Evolutionary conservation across 140 eudicot species (phyloP).

Genomic region (Anethum foeniculum): DNA sequence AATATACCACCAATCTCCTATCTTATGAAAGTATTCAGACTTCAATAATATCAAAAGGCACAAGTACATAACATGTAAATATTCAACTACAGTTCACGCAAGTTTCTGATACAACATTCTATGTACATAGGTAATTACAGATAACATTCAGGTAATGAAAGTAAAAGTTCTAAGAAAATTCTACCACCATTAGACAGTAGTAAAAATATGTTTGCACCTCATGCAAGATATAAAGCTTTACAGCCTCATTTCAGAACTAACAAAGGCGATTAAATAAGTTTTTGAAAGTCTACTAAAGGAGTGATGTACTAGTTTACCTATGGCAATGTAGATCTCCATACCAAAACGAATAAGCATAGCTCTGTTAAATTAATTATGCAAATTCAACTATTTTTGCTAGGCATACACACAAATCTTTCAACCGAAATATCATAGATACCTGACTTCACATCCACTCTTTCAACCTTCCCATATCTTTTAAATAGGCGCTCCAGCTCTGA

Average conservation of each 20-base stretch:
- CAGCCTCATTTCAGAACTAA: not conserved
- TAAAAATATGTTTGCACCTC: not conserved
- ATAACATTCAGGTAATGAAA: not conserved
- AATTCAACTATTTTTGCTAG: not conserved
- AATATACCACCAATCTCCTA: not conserved
- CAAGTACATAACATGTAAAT: not conserved
- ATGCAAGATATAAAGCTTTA: not conserved
- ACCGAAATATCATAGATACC: conserved; percentile 25
- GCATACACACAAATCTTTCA: not conserved
- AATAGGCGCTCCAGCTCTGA: conserved; percentile 63
- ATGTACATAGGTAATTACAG: not conserved
- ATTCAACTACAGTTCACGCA: not conserved
- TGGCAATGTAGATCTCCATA: not conserved
- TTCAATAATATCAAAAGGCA: not conserved
- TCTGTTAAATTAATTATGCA: not conserved
- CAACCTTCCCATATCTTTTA: conserved; percentile 58
- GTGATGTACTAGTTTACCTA: not conserved
- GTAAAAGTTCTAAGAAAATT: not conserved
- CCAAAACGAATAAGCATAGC: not conserved
- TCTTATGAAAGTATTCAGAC: not conserved
- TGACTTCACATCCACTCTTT: conserved; percentile 64
- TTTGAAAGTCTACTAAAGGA: not conserved
- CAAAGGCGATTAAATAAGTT: not conserved
- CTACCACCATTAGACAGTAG: not conserved
- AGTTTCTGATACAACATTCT: not conserved